These are phyloP conservation scores for Thermoascus crustaceus DNA, from an alignment of 2,329 filamentous ascomycete genomes.

Conservation along the genomic window DNA sequence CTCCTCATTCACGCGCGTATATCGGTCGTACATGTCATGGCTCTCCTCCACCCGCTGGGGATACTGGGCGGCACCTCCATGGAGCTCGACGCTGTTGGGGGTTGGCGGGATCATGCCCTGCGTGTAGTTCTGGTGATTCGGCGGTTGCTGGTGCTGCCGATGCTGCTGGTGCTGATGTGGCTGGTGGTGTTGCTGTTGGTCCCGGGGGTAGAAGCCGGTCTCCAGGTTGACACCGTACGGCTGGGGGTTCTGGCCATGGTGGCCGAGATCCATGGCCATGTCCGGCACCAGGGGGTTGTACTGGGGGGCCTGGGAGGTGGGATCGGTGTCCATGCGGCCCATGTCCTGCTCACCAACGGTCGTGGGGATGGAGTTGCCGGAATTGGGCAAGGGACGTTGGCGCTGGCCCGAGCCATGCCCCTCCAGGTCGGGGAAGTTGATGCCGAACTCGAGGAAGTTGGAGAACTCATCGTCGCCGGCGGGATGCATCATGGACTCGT, in stretches of 20 bases:
- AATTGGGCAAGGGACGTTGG: slow-evolving; percentile 23
- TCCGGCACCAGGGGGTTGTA: slow-evolving; percentile 27
- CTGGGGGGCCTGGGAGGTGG: slow-evolving; percentile 17
- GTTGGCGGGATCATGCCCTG: slow-evolving; percentile 38
- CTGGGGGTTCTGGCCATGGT: slow-evolving; percentile 17
- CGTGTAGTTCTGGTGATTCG: slow-evolving; percentile 20
- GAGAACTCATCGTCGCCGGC: slow-evolving; percentile 41
- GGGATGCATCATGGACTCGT: slow-evolving; percentile 31
- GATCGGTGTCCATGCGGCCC: slow-evolving; percentile 20
- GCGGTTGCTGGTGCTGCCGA: not conserved
- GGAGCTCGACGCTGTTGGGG: slow-evolving; percentile 42
- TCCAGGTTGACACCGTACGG: slow-evolving; percentile 13
- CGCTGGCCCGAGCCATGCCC: slow-evolving; percentile 30
- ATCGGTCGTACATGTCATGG: slow-evolving; percentile 37
- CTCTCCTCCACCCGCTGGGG: slow-evolving; percentile 32
- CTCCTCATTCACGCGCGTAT: slow-evolving; percentile 35
- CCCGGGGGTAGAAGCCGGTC: slow-evolving; percentile 24
- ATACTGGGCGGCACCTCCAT: slow-evolving; percentile 35
- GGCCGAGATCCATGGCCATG: slow-evolving; percentile 24
- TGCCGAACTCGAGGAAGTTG: slow-evolving; percentile 42
- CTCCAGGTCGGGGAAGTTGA: slow-evolving; percentile 37
- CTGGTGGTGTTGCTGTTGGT: slow-evolving; percentile 19
- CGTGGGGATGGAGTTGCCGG: slow-evolving; percentile 25
- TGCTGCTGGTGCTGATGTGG: slow-evolving; percentile 15
- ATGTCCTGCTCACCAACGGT: slow-evolving; percentile 22